These are phyloP conservation scores for Penicillium concentricum DNA, from an alignment of 2,329 filamentous ascomycete genomes.

Conservation along the genomic window DNA sequence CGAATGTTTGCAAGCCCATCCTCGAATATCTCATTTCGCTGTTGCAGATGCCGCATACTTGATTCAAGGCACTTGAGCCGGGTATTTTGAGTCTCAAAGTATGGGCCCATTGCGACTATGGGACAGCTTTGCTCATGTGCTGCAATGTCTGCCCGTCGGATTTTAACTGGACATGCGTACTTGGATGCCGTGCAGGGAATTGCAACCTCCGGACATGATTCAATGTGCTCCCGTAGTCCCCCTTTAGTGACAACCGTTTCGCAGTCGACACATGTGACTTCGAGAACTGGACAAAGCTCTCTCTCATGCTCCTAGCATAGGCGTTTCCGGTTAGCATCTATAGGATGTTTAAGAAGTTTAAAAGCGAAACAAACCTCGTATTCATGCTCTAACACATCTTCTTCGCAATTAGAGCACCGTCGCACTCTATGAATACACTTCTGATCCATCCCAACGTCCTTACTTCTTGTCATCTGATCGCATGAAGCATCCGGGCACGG, in stretches of 20 bases:
- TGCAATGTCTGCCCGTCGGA: slow-evolving; percentile 38
- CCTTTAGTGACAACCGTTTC: slow-evolving; percentile 33
- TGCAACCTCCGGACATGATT: slow-evolving; percentile 38
- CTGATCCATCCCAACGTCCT: slow-evolving; percentile 50
- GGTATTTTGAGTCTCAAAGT: slow-evolving; percentile 45
- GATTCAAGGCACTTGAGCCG: slow-evolving; percentile 46
- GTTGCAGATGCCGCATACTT: slow-evolving; percentile 45
- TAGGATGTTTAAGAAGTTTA: background rate
- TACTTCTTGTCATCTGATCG: slow-evolving; percentile 53
- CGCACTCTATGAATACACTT: slow-evolving; percentile 55
- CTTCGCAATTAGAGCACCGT: slow-evolving; percentile 54
- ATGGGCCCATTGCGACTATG: slow-evolving; percentile 48
- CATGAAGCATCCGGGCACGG: slow-evolving; percentile 54
- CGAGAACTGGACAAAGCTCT: slow-evolving; percentile 38
- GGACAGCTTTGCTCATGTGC: slow-evolving; percentile 52
- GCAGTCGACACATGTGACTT: slow-evolving; percentile 40
- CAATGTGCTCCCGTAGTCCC: slow-evolving; percentile 36
- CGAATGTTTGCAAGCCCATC: slow-evolving; percentile 46
- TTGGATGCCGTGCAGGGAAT: slow-evolving; percentile 40
- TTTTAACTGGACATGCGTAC: slow-evolving; percentile 44
- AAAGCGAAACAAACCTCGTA: slow-evolving; percentile 44
- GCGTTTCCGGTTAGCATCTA: slow-evolving; percentile 4
- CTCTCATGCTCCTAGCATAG: slow-evolving; percentile 35
- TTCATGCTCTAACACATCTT: slow-evolving; percentile 54
- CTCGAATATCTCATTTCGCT: slow-evolving; percentile 49